Evolutionary conservation across 2,329 filamentous ascomycete species (phyloP).

Genomic region (Trichoderma sp.): DNA sequence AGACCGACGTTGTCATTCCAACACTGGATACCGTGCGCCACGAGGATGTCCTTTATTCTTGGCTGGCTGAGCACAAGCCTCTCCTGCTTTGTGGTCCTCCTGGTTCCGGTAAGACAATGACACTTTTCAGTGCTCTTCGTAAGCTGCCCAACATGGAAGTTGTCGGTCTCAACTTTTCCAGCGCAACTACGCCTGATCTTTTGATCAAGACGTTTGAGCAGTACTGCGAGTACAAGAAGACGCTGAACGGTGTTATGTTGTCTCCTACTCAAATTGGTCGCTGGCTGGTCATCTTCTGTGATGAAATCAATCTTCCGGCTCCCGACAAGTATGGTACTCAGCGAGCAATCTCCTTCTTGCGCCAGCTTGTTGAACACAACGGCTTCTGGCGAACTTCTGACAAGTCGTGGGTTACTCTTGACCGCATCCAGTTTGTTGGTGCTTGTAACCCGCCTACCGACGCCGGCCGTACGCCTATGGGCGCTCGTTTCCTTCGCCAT

Average conservation of each 20-base stretch:
- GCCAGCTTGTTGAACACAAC: conserved; percentile 97
- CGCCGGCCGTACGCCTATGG: conserved; percentile 92
- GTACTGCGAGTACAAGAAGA: conserved; percentile 99
- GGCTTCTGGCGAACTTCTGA: conserved; percentile 98
- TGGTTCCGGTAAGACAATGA: conserved; percentile 99
- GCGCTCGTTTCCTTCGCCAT: conserved; percentile 89
- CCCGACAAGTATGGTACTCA: conserved; percentile 98
- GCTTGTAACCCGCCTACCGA: conserved; percentile 98
- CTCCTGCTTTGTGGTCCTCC: conserved; percentile 94
- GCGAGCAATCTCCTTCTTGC: conserved; percentile 93
- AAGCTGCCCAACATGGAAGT: conserved; percentile 99
- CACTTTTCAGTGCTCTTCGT: conserved; percentile 92
- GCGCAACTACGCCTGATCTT: conserved; percentile 94
- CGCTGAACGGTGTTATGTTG: conserved; percentile 90
- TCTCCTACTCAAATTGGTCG: conserved; percentile 95
- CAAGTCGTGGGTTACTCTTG: conserved; percentile 96
- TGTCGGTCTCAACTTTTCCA: conserved; percentile 98
- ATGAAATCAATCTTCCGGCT: conserved; percentile 98
- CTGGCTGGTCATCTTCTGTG: conserved; percentile 98
- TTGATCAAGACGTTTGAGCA: conserved; percentile 99
- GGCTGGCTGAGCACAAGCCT: conserved; percentile 98
- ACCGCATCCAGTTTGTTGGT: conserved; percentile 98
- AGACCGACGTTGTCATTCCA: conserved; percentile 98
- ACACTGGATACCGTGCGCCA: conserved; percentile 96
- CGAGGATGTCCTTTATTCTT: conserved; percentile 98